These are phyloP conservation scores for Fusarium devonianum DNA, from an alignment of 2,329 filamentous ascomycete species.

Conservation along the genomic window DNA sequence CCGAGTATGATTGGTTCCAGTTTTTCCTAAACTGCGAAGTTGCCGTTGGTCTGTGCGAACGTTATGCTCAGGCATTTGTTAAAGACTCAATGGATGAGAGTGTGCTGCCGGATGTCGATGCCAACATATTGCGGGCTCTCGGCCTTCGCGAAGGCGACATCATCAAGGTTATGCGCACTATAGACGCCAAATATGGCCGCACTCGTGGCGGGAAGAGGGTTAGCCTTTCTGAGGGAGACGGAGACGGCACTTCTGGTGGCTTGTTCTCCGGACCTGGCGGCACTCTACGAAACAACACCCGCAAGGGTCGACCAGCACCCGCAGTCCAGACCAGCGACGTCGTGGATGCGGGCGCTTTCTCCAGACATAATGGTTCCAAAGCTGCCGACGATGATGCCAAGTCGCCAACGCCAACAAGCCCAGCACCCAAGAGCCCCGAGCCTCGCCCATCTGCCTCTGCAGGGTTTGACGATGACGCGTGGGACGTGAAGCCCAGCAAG, in stretches of 20 bases:
- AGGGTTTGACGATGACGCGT: slow-evolving; percentile 96
- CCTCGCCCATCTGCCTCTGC: slow-evolving; percentile 42
- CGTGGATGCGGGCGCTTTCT: slow-evolving; percentile 87
- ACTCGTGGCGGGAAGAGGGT: slow-evolving; percentile 51
- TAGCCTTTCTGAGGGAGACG: slow-evolving; percentile 55
- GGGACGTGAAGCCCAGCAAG: slow-evolving; percentile 89
- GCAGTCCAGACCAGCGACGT: slow-evolving; percentile 85
- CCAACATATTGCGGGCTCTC: slow-evolving; percentile 80
- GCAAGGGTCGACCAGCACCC: slow-evolving; percentile 87
- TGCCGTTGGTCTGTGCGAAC: slow-evolving; percentile 89
- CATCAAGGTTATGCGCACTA: slow-evolving; percentile 87
- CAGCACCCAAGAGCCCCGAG: slow-evolving; percentile 44
- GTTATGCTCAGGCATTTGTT: slow-evolving; percentile 88
- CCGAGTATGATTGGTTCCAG: slow-evolving; percentile 97
- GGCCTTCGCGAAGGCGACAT: slow-evolving; percentile 98
- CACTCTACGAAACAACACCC: slow-evolving; percentile 88
- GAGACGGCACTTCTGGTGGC: slow-evolving; percentile 68
- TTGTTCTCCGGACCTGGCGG: slow-evolving; percentile 95
- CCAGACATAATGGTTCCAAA: slow-evolving; percentile 57
- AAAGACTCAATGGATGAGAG: slow-evolving; percentile 97
- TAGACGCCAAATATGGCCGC: slow-evolving; percentile 82
- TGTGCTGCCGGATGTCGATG: slow-evolving; percentile 87
- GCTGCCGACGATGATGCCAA: slow-evolving; percentile 33
- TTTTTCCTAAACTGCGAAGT: slow-evolving; percentile 96
- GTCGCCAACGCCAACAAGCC: slow-evolving; percentile 34